phyloP scores from a whole-genome alignment of 1,284 basidiomycete species.

The Ceratobasidium sp. region DNA sequence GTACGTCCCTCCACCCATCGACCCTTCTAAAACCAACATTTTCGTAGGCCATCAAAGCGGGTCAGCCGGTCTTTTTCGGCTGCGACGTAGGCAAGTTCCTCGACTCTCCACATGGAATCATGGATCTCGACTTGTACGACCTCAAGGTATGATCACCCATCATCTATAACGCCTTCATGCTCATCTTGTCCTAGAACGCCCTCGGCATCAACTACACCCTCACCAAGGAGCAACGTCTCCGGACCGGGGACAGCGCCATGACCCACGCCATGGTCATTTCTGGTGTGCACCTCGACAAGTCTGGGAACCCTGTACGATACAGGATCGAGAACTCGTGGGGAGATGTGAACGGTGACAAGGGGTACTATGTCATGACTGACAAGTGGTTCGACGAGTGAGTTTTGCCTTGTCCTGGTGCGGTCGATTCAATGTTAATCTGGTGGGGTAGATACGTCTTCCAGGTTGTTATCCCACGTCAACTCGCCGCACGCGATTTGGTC shows the following conservation, averaged over 20 bases:
- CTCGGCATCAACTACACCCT: conserved; percentile 65
- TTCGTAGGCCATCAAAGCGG: conserved; percentile 77
- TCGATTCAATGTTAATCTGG: conserved; percentile 43
- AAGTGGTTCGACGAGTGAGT: conserved; percentile 90
- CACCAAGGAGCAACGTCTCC: conserved; percentile 85
- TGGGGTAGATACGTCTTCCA: conserved; percentile 77
- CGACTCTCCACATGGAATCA: conserved; percentile 72
- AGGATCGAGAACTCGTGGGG: conserved; percentile 98
- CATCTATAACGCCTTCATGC: conserved; percentile 22
- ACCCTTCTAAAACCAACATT: not conserved
- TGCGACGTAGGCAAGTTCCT: conserved; percentile 88
- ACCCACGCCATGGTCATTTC: conserved; percentile 91
- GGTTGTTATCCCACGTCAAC: conserved; percentile 80
- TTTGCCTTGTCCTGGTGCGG: conserved; percentile 44
- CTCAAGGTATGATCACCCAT: conserved; percentile 63
- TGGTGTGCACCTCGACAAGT: conserved; percentile 83
- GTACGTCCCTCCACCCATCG: conserved; percentile 46
- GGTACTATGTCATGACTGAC: conserved; percentile 91
- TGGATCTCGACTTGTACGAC: conserved; percentile 85
- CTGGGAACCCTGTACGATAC: conserved; percentile 82
- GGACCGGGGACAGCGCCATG: conserved; percentile 84
- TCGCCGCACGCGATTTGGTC: conserved; percentile 80
- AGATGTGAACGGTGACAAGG: conserved; percentile 78
- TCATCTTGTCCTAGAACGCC: conserved; percentile 51
- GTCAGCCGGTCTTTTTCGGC: conserved; percentile 92